Base-by-base conservation (phyloP, 257 asterid genomes). In the Fraxinus quadrangulata region DNA sequence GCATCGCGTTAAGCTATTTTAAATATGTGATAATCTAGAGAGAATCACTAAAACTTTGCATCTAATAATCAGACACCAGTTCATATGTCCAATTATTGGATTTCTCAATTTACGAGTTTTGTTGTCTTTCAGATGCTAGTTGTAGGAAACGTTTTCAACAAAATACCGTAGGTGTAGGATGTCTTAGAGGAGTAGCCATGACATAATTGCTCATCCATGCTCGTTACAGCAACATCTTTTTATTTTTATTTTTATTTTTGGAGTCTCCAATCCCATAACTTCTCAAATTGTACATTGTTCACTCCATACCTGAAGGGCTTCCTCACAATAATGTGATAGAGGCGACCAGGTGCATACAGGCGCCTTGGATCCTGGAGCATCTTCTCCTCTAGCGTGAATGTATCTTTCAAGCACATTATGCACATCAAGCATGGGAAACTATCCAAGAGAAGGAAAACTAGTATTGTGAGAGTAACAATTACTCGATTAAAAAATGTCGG, bases 361-460 rank as follows among this genome's bases (percentile, higher is more conserved):
- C 99, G 94, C 84, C 98, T 93, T 9, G 99, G 97, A 83, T 96
- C 99, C 84, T 89, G 88, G 69, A 96, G 92, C 98, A 88, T 93
- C 89, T 92, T 92, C 88, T 89, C 92, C 87, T 96, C 99, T 47
- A 89, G 74, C 34, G 97, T 93, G 90, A 92, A 96, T 11, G 98
- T 96, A 78, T 96, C 99, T 85, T 92, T 96, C 84, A 96, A 82
- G 94, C 99, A 96, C 91, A 85, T 85, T 80, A 96, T 72, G 90
- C 99, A 93, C 82, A 96, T 40, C 92, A 96, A 87, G 90, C 99
- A 96, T 16, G 99, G 99, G 80, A 96, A 90, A 85, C 99, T 96
- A 82, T 78, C 73, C 74, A 88, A 81, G 16, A 40, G 54, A 63
- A 19, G 26, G 30, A 23, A 77, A 69, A 74, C 17, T 30, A 49